A percentile compares a stretch with the other conserved stretches of the same genome.
Evolutionary conservation across 2,329 filamentous ascomycete genomes (phyloP).

Genomic region (Sporothrix brunneoviolacea): DNA sequence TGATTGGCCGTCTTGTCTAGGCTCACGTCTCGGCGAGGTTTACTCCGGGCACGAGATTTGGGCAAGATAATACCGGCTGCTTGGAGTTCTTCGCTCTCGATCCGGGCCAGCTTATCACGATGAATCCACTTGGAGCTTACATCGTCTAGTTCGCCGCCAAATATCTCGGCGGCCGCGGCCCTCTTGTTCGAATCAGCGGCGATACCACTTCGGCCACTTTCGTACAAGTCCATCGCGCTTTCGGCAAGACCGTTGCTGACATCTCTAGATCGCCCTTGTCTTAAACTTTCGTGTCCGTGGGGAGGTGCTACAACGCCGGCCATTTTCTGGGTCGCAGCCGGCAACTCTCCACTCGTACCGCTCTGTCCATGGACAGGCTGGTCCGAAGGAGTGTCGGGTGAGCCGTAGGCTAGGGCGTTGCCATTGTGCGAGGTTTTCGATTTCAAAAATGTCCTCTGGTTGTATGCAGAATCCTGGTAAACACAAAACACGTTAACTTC

Average conservation of each 20-base stretch:
- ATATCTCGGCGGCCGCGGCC: constrained; percentile 25
- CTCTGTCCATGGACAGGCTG: neutral
- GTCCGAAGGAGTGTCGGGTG: neutral
- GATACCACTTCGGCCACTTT: neutral
- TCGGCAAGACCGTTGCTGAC: constrained; percentile 34
- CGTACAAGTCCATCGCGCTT: constrained; percentile 38
- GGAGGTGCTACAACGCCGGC: constrained; percentile 15
- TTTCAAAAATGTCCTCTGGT: constrained; percentile 6
- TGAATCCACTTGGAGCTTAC: constrained; percentile 78
- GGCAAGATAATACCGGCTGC: constrained; percentile 65
- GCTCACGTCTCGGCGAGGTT: constrained; percentile 19
- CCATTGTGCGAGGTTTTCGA: neutral
- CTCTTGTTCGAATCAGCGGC: constrained; percentile 17
- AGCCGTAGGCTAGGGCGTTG: neutral
- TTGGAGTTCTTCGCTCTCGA: constrained; percentile 74
- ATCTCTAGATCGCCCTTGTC: constrained; percentile 35
- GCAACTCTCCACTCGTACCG: neutral
- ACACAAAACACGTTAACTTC: too few species aligned
- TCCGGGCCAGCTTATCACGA: constrained; percentile 73
- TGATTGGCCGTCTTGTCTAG: constrained; percentile 28
- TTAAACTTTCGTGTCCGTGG: constrained; percentile 23
- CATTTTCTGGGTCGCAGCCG: constrained; percentile 9
- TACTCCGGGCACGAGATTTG: constrained; percentile 42
- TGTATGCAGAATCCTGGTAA: constrained; percentile 15
- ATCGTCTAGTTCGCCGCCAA: constrained; percentile 30